Evolutionary conservation across 73 alveolate species (phyloP).

Genomic region (Uronychia binucleata): DNA sequence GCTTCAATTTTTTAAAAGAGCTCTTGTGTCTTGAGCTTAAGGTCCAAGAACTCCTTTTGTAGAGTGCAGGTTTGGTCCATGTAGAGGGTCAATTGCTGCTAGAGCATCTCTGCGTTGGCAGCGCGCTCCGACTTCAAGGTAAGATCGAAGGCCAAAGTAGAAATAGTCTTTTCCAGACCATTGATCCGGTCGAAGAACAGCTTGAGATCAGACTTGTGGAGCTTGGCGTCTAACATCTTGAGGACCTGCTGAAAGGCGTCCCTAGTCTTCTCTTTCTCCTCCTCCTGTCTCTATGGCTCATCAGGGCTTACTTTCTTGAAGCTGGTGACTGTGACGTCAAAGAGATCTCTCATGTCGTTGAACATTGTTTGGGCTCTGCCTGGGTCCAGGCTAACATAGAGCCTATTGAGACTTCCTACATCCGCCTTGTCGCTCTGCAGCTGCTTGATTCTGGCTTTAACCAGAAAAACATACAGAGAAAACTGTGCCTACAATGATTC

Average conservation of each 20-base stretch:
- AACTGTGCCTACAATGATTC: no score
- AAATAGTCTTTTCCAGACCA: background rate
- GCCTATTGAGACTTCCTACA: background rate
- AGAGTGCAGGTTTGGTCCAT: background rate
- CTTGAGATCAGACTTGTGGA: background rate
- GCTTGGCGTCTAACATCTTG: background rate
- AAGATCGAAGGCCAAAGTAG: background rate
- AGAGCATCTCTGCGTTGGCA: background rate
- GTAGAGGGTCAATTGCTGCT: background rate
- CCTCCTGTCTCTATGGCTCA: background rate
- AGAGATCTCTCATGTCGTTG: background rate
- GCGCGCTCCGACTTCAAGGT: background rate
- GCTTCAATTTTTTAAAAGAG: background rate
- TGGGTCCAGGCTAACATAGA: background rate
- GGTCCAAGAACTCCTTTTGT: background rate
- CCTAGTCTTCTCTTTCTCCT: background rate
- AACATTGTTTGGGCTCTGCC: background rate
- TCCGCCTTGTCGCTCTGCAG: background rate
- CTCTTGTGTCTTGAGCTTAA: background rate
- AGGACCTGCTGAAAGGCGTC: background rate
- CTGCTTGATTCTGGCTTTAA: no score
- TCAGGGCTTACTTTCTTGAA: background rate
- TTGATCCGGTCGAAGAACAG: background rate
- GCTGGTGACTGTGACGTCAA: background rate
- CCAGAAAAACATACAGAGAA: no score